phyloP scores from a whole-genome alignment of 176 grass and related monocot genomes.

The Carex parvula region DNA sequence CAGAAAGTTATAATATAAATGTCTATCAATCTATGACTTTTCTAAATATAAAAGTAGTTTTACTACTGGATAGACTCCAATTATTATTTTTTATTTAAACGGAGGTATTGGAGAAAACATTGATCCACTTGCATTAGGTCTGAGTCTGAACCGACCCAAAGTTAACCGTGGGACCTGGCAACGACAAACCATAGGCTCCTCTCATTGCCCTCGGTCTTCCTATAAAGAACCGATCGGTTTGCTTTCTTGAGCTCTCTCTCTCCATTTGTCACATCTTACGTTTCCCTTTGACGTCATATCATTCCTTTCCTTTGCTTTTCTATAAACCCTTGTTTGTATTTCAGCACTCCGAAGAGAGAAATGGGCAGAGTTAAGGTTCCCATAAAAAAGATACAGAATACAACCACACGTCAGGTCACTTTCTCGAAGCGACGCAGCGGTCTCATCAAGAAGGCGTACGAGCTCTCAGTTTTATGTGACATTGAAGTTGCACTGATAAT shows the following conservation, averaged over 20 bases:
- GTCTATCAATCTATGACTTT: too few relatives aligned
- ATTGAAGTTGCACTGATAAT: constrained; percentile 71
- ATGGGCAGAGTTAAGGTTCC: constrained; percentile 78
- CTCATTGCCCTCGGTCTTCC: not conserved
- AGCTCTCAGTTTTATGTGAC: constrained; percentile 74
- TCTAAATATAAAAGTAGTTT: too few relatives aligned
- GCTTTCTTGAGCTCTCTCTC: not conserved
- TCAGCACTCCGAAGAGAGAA: not conserved
- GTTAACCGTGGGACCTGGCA: too few relatives aligned
- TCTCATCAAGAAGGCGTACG: constrained; percentile 80
- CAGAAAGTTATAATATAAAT: too few relatives aligned
- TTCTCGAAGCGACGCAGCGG: constrained; percentile 80
- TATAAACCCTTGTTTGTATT: not conserved
- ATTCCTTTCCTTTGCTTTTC: not conserved
- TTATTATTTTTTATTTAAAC: too few relatives aligned
- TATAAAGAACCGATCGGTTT: not conserved
- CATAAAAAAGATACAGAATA: constrained; percentile 61
- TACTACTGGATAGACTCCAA: too few relatives aligned
- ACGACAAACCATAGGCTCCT: not conserved
- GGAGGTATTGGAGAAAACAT: too few relatives aligned
- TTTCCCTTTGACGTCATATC: not conserved
- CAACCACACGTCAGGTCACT: constrained; percentile 66
- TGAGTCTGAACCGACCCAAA: too few relatives aligned
- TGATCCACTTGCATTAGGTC: too few relatives aligned
- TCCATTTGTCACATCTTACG: not conserved